phyloP scores from a whole-genome alignment of 2,329 filamentous ascomycete species.

The Laburnicola sp. region DNA sequence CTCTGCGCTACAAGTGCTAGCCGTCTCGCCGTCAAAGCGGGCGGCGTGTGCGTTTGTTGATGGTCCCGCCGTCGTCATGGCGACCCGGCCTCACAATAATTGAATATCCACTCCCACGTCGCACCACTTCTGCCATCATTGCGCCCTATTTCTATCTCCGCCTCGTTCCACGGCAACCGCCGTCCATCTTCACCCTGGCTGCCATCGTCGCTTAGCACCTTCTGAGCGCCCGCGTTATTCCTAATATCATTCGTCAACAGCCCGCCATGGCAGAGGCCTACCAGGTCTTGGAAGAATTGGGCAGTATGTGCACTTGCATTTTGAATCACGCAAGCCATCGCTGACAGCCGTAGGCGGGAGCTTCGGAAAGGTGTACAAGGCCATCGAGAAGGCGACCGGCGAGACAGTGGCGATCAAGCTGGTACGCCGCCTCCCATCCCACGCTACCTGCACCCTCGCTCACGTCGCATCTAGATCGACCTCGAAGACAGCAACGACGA shows the following conservation, averaged over 20 bases:
- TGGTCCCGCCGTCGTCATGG: conserved; percentile 31
- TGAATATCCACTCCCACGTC: conserved; percentile 23
- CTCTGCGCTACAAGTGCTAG: background rate
- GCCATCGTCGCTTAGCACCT: conserved; percentile 12
- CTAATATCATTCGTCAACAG: conserved; percentile 21
- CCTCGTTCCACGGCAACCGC: conserved; percentile 27
- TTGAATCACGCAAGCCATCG: background rate
- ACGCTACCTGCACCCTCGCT: background rate
- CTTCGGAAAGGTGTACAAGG: conserved; percentile 97
- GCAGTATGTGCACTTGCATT: conserved; percentile 65
- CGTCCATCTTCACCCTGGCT: conserved; percentile 31
- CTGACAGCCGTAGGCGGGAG: conserved; percentile 69
- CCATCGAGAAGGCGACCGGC: conserved; percentile 85
- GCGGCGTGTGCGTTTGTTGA: conserved; percentile 36
- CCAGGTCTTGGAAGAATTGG: conserved; percentile 93
- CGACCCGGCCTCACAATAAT: conserved; percentile 19
- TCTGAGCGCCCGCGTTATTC: conserved; percentile 24
- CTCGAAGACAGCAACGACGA: conserved; percentile 98
- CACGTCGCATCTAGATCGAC: conserved; percentile 70
- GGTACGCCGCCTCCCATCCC: conserved; percentile 57
- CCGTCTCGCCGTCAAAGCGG: conserved; percentile 15
- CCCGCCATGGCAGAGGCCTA: conserved; percentile 77
- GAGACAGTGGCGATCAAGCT: conserved; percentile 97
- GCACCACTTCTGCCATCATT: conserved; percentile 17
- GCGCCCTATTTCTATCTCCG: conserved; percentile 35